Evolutionary conservation across 202 grass and related monocot species (phyloP).

Genomic region (Elaeis oleifera): DNA sequence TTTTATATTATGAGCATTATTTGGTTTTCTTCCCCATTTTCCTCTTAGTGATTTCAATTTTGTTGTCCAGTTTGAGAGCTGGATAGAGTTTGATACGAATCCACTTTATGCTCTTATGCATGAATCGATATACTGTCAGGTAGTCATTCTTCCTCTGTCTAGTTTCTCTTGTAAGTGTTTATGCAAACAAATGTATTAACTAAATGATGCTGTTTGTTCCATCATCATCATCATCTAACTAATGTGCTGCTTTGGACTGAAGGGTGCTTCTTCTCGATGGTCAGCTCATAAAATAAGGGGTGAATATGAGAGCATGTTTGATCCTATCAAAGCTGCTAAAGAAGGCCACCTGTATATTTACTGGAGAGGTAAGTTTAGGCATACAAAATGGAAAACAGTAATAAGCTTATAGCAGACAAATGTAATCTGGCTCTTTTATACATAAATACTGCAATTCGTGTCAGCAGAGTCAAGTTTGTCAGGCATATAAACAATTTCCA

Average conservation of each 20-base stretch:
- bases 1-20: conserved; percentile 1
- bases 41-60: conserved; percentile 17
- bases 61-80: conserved; percentile 63
- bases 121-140: conserved; percentile 92
- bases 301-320: conserved; percentile 62
- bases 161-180: too few species aligned
- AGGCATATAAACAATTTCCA: too few species aligned
- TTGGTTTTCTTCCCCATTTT: conserved; percentile 5
- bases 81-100: conserved; percentile 84
- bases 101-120: conserved; percentile 83
- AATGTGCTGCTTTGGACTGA: conserved; percentile 12
- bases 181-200: too few species aligned
- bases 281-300: conserved; percentile 57
- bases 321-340: conserved; percentile 68
- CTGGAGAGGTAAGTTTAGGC: conserved; percentile 62
- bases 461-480: too few species aligned
- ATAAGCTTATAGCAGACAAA: too few species aligned
- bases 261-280: conserved; percentile 84
- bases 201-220: neutral
- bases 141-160: conserved; percentile 11
- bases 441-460: too few species aligned
- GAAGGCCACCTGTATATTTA: conserved; percentile 67
- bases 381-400: too few species aligned
- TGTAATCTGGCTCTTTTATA: too few species aligned
- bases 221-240: neutral